Base-by-base conservation (phyloP, 805 yeast species). In the Yarrowia alimentaria region DNA sequence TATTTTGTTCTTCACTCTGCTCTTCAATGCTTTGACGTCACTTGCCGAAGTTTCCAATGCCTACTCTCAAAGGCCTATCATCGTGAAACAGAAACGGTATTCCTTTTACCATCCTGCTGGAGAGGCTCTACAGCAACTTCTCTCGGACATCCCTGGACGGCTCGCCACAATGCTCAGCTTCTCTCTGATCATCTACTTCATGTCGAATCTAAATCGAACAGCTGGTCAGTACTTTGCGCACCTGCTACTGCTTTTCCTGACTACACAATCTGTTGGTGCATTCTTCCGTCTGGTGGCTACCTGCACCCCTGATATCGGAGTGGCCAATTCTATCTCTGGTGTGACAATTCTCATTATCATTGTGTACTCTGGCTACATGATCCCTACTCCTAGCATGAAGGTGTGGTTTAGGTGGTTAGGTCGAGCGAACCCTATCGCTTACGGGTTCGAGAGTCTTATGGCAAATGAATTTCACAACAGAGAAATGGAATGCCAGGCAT, bases 41-140 rank as follows among this genome's bases (percentile, higher is more conserved):
- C 68, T 80, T 57, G 76, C 80, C 56, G 85, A 81, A 61, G 75
- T 74, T 31, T 61, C 72, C 42, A 65, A 67, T 34, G 62, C 75
- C 59, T 70, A 78, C 57, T 74, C 68, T 17, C 70, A 76, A 34
- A 72, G 84, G 56, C 76, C 81, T 38, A 78, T 85, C 55, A 74
- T 83, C 19, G 77, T 76, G 58, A 85, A 85, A 60, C 94, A 85
- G 61, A 80, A 81, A 60, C 73, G 75, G 40, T 85, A 81, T 58
- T 80, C 87, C 0, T 73, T 85, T 53, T 86, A 83, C 62, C 79
- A 80, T 53, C 89, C 90, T 3, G 74, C 87, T 12, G 80, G 86
- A 3, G 91, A 84, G 60, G 84, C 87, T 1, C 57, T 85, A 4
- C 81, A 87, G 0, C 69, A 79, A 4, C 69, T 80, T 35, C 54